A percentile compares a stretch with the other conserved stretches of the same genome.
These are phyloP conservation scores for Coffea eugenioides DNA, from an alignment of 257 asterid genomes.

Conservation along the genomic window DNA sequence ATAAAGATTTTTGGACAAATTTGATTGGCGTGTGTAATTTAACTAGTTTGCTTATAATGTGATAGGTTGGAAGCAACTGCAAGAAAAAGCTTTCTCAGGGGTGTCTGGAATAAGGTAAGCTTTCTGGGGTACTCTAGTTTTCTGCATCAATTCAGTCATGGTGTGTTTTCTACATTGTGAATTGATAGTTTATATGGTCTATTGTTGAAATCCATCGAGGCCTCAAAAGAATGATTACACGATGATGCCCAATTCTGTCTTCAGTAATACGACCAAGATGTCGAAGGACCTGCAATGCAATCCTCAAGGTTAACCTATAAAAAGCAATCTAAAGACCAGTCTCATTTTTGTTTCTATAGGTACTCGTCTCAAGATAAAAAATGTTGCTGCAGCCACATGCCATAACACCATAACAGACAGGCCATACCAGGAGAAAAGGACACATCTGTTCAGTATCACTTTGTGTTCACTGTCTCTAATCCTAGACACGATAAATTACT, in stretches of 20 bases:
- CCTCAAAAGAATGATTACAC: conserved; percentile 65
- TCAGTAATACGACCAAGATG: conserved; percentile 83
- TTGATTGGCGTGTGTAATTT: no score
- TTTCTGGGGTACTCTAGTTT: no score
- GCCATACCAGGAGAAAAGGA: background rate
- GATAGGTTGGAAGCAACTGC: no score
- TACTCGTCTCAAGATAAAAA: background rate
- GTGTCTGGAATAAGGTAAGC: no score
- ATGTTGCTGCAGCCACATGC: background rate
- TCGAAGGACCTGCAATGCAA: conserved; percentile 69
- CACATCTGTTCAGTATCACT: background rate
- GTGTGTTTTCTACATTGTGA: no score
- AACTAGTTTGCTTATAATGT: no score
- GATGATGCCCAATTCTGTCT: conserved; percentile 79
- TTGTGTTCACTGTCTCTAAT: background rate
- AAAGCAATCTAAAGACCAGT: background rate
- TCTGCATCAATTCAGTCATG: no score
- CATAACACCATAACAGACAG: no score
- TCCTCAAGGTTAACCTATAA: conserved; percentile 11
- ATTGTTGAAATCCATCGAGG: conserved; percentile 34
- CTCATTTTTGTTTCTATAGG: background rate
- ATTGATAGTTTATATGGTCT: no score
- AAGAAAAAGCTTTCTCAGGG: no score
- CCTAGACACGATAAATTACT: background rate
- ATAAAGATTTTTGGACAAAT: no score